phyloP scores from a whole-genome alignment of 106 monocot genomes.

The Amphibolis antarctica region DNA sequence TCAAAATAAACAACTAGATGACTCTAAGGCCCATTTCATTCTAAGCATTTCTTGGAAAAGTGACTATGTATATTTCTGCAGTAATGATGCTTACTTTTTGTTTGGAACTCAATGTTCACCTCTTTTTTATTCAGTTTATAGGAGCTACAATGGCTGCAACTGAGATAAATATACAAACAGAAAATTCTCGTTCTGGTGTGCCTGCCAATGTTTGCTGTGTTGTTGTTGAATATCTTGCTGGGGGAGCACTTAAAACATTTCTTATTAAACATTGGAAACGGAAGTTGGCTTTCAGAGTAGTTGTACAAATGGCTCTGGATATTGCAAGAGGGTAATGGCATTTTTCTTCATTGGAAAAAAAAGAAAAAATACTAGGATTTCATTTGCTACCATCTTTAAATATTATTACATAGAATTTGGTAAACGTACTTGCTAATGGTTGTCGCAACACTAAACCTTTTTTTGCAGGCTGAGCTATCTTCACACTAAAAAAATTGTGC shows the following conservation, averaged over 20 bases:
- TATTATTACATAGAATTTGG: background rate
- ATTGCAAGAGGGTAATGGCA: constrained; percentile 32
- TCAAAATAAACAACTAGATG: too few relatives aligned
- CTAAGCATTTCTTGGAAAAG: too few relatives aligned
- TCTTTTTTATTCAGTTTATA: constrained; percentile 21
- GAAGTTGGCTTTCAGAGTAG: constrained; percentile 28
- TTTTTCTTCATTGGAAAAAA: background rate
- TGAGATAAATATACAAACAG: constrained; percentile 28
- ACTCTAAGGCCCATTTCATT: too few relatives aligned
- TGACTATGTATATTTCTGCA: too few relatives aligned
- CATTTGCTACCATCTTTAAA: background rate
- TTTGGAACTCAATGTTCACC: too few relatives aligned
- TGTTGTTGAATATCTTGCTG: constrained; percentile 30
- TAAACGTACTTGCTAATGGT: background rate
- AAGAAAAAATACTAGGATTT: background rate
- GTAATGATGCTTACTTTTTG: too few relatives aligned
- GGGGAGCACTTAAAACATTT: constrained; percentile 29
- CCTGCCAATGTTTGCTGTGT: constrained; percentile 33
- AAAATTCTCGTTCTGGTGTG: constrained; percentile 23
- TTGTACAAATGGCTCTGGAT: constrained; percentile 31
- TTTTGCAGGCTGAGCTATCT: constrained; percentile 37
- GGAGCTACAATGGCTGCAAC: constrained; percentile 28
- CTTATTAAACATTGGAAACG: constrained; percentile 29
- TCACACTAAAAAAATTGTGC: constrained; percentile 49
- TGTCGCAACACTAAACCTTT: background rate